Evolutionary conservation across 2,329 filamentous ascomycete species (phyloP).

Genomic region (Trichoderma afroharzianum): DNA sequence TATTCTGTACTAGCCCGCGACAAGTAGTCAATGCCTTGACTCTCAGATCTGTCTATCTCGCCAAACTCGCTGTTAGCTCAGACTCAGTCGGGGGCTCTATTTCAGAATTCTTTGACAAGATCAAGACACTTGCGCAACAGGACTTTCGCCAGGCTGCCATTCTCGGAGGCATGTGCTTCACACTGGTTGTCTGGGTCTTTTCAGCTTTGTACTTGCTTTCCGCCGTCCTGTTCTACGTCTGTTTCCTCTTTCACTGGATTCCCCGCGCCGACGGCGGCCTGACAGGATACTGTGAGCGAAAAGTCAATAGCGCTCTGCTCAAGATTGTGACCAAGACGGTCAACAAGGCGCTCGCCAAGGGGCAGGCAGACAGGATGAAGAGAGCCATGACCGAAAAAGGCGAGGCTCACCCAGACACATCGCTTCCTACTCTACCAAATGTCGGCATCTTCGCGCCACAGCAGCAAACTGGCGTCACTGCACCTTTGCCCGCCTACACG

Average conservation of each 20-base stretch:
- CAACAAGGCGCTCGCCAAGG: slow-evolving; percentile 80
- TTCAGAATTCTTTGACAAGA: slow-evolving; percentile 77
- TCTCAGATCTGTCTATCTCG: slow-evolving; percentile 75
- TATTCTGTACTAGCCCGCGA: slow-evolving; percentile 88
- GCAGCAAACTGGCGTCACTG: slow-evolving; percentile 41
- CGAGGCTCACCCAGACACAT: slow-evolving; percentile 56
- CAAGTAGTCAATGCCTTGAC: slow-evolving; percentile 89
- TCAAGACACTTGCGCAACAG: slow-evolving; percentile 66
- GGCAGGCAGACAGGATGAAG: slow-evolving; percentile 58
- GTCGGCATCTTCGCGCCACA: slow-evolving; percentile 23
- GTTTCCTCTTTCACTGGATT: slow-evolving; percentile 92
- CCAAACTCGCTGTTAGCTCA: slow-evolving; percentile 60
- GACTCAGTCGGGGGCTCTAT: slow-evolving; percentile 59
- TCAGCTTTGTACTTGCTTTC: slow-evolving; percentile 71
- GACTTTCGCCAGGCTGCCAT: slow-evolving; percentile 79
- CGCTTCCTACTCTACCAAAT: slow-evolving; percentile 58
- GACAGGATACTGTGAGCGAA: slow-evolving; percentile 81
- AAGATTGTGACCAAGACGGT: slow-evolving; percentile 83
- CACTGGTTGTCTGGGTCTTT: slow-evolving; percentile 83
- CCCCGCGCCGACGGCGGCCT: slow-evolving; percentile 76
- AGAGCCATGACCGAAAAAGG: slow-evolving; percentile 53
- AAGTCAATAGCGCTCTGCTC: slow-evolving; percentile 81
- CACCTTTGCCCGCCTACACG: slow-evolving; percentile 56
- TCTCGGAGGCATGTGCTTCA: slow-evolving; percentile 88
- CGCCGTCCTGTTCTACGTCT: slow-evolving; percentile 73